Conservation (phyloP, 805 yeast species). For the Kuraishia molischiana region DNA sequence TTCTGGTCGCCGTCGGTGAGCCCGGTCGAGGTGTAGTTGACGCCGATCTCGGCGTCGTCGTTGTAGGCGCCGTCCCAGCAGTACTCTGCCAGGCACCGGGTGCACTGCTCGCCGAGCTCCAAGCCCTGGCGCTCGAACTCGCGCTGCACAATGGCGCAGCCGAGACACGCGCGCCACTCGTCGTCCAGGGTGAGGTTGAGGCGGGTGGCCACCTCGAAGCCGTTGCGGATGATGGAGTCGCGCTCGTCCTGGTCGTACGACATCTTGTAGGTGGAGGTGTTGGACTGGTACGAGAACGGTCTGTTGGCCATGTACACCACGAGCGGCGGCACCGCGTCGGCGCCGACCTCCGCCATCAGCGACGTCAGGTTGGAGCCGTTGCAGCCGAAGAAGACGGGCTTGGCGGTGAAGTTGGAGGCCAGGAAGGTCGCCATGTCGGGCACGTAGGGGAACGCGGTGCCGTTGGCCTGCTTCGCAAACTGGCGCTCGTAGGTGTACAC, state of each 20-base stretch:
- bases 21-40: constrained; percentile 31
- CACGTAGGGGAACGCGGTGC: constrained; percentile 69
- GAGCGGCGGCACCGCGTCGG: constrained; percentile 50
- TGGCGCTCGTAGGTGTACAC: constrained; percentile 50
- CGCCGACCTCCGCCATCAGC: constrained; percentile 27
- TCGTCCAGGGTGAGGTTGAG: constrained; percentile 57
- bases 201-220: constrained; percentile 61
- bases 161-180: constrained; percentile 67
- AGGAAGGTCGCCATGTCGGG: constrained; percentile 60
- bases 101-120: constrained; percentile 60
- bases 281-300: constrained; percentile 54
- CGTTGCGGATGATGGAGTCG: constrained; percentile 55
- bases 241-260: constrained; percentile 50
- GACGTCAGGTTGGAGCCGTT: constrained; percentile 51
- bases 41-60: constrained; percentile 7
- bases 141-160: constrained; percentile 77
- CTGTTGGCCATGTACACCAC: constrained; percentile 72
- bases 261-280: constrained; percentile 66
- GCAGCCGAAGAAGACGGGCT: constrained; percentile 82
- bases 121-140: constrained; percentile 58
- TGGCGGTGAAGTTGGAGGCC: constrained; percentile 48
- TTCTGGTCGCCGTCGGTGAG: constrained; percentile 16
- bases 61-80: constrained; percentile 40
- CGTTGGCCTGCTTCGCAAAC: constrained; percentile 39
- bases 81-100: constrained; percentile 56